Conservation (phyloP, 768 basidiomycete species). For the Fibroporia radiculosa region DNA sequence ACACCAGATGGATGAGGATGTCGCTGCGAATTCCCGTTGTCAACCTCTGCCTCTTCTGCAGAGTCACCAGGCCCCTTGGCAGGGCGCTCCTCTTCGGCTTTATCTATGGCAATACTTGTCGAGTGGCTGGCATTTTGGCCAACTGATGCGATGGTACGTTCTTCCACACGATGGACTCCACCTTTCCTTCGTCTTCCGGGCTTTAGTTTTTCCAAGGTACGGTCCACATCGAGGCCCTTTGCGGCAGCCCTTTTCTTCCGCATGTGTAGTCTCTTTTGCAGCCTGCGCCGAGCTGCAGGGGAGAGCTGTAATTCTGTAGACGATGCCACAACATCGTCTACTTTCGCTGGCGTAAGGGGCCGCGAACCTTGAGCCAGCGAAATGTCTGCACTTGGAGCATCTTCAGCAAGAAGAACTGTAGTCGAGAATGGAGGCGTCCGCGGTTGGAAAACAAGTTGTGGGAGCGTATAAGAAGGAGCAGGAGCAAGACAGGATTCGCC, state of each 20-base stretch:
- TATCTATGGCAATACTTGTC: no score
- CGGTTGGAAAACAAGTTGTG: background rate
- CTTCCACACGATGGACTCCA: background rate
- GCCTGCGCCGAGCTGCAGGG: slow-evolving; percentile 44
- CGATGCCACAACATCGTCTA: no score
- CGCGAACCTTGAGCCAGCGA: no score
- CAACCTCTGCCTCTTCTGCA: slow-evolving; percentile 5
- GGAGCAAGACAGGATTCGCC: background rate
- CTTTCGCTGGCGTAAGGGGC: no score
- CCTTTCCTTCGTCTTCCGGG: slow-evolving; percentile 27
- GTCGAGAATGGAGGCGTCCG: slow-evolving; percentile 1
- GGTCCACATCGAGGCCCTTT: slow-evolving; percentile 27
- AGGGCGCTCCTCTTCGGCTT: slow-evolving; percentile 9
- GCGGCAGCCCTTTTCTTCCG: slow-evolving; percentile 55
- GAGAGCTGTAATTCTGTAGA: slow-evolving; percentile 27
- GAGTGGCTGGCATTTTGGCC: no score
- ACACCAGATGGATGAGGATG: slow-evolving; percentile 27
- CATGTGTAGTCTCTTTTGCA: slow-evolving; percentile 64
- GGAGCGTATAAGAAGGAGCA: background rate
- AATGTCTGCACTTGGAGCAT: no score
- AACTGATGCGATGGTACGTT: background rate
- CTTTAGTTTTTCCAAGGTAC: slow-evolving; percentile 27
- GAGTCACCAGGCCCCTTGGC: background rate
- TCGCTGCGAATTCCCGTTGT: slow-evolving; percentile 6
- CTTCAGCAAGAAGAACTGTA: background rate